Conservation (phyloP, 2,329 filamentous ascomycete species). For the Emmonsiellopsis sp. region DNA sequence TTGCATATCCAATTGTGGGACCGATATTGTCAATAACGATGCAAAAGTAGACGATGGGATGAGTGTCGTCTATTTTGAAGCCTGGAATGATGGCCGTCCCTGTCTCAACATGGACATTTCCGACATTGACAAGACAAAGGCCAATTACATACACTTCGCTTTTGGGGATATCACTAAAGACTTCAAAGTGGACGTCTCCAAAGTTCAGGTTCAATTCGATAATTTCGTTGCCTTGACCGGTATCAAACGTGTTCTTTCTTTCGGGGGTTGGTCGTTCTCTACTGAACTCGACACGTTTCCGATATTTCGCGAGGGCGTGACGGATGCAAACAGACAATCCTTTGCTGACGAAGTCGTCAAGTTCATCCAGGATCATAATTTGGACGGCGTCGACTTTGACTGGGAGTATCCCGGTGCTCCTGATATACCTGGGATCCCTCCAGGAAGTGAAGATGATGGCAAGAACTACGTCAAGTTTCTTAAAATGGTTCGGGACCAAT, state of each 20-base stretch:
- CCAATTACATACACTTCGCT: constrained; percentile 25
- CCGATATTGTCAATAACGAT: constrained; percentile 22
- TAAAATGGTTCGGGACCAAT: constrained; percentile 8
- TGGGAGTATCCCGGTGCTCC: constrained; percentile 30
- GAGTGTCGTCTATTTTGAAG: constrained; percentile 15
- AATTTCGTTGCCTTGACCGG: background rate
- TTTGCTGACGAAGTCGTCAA: constrained; percentile 28
- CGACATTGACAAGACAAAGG: constrained; percentile 16
- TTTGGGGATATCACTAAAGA: constrained; percentile 25
- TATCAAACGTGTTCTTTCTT: constrained; percentile 30
- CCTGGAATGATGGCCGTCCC: constrained; percentile 17
- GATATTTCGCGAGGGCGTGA: constrained; percentile 29
- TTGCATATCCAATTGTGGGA: constrained; percentile 37
- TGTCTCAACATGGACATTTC: constrained; percentile 17
- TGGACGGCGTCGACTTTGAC: constrained; percentile 35
- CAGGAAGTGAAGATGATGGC: constrained; percentile 19
- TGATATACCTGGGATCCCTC: constrained; percentile 29
- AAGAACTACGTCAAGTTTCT: constrained; percentile 26
- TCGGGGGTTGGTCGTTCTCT: constrained; percentile 37
- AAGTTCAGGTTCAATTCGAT: constrained; percentile 7
- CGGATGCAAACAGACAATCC: constrained; percentile 27
- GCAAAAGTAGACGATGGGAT: constrained; percentile 18
- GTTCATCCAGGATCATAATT: constrained; percentile 30
- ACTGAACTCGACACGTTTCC: constrained; percentile 27
- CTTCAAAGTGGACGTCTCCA: constrained; percentile 15